phyloP scores from a whole-genome alignment of 192 early-diverging fungal genomes.

The Dissophora ornata region DNA sequence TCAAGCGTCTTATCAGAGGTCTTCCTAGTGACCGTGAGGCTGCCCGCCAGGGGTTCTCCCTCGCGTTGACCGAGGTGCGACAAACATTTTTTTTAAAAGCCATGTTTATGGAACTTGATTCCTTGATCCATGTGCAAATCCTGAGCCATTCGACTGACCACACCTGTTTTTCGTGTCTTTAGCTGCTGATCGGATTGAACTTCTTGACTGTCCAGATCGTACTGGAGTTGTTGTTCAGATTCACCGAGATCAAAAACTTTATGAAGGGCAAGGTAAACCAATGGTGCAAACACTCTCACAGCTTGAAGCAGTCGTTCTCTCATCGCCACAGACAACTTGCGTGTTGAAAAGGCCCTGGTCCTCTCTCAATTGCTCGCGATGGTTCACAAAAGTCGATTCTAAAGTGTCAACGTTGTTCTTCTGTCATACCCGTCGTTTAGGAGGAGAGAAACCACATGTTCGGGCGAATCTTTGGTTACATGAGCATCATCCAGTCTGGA shows the following conservation, averaged over 20 bases:
- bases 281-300: too few species aligned
- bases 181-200: conserved; percentile 51
- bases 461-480: conserved; percentile 90
- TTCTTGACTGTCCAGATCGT: conserved; percentile 66
- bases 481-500: conserved; percentile 84
- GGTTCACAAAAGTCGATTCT: too few species aligned
- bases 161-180: too few species aligned
- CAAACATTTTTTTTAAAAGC: not conserved
- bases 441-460: conserved; percentile 92
- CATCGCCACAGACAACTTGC: too few species aligned
- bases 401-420: too few species aligned
- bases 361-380: not conserved
- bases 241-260: conserved; percentile 69
- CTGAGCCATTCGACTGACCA: too few species aligned
- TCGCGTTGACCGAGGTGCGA: conserved; percentile 87
- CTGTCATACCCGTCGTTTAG: too few species aligned
- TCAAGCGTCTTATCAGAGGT: conserved; percentile 90
- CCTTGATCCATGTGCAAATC: too few species aligned
- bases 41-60: conserved; percentile 94
- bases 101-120: too few species aligned
- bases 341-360: too few species aligned
- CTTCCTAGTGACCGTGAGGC: conserved; percentile 86
- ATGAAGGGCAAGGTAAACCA: conserved; percentile 71
- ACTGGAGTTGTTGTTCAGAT: conserved; percentile 75
- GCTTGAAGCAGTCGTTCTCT: too few species aligned